Conservation (phyloP, 1,139 yeast species). For the Blastobotrys serpentis region DNA sequence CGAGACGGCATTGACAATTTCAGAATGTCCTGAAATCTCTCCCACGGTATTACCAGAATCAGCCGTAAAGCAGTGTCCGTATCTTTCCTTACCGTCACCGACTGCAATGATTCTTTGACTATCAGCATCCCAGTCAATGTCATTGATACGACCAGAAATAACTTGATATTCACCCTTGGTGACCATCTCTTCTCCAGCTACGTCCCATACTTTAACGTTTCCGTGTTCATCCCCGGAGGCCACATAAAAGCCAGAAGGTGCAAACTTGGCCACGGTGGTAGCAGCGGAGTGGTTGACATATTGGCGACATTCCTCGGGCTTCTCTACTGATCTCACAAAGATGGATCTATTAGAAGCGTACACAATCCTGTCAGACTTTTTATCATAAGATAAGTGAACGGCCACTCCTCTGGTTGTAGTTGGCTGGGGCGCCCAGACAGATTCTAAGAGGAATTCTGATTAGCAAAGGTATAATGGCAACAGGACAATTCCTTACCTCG, state of each 20-base stretch:
- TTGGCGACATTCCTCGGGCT: constrained; percentile 53
- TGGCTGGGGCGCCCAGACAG: constrained; percentile 70
- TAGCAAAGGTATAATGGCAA: neutral
- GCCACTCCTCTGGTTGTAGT: constrained; percentile 67
- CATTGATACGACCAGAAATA: constrained; percentile 77
- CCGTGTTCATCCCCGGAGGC: constrained; percentile 94
- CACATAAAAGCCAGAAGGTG: constrained; percentile 86
- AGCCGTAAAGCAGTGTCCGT: constrained; percentile 90
- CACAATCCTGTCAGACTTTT: constrained; percentile 63
- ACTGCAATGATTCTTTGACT: constrained; percentile 84
- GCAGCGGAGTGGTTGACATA: constrained; percentile 67
- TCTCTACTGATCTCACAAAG: constrained; percentile 62
- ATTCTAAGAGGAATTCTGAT: constrained; percentile 22
- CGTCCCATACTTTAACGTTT: constrained; percentile 84
- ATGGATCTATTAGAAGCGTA: constrained; percentile 83
- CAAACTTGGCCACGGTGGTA: constrained; percentile 80
- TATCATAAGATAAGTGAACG: constrained; percentile 73
- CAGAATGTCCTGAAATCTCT: constrained; percentile 92
- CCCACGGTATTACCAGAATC: constrained; percentile 96
- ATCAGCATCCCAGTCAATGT: constrained; percentile 93
- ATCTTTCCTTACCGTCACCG: constrained; percentile 89
- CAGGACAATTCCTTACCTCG: constrained; percentile 8
- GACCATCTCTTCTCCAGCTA: constrained; percentile 56
- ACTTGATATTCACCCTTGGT: constrained; percentile 82
- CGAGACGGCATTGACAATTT: constrained; percentile 76